phyloP scores from a whole-genome alignment of 257 asterid genomes.

The Verbascum thapsus region DNA sequence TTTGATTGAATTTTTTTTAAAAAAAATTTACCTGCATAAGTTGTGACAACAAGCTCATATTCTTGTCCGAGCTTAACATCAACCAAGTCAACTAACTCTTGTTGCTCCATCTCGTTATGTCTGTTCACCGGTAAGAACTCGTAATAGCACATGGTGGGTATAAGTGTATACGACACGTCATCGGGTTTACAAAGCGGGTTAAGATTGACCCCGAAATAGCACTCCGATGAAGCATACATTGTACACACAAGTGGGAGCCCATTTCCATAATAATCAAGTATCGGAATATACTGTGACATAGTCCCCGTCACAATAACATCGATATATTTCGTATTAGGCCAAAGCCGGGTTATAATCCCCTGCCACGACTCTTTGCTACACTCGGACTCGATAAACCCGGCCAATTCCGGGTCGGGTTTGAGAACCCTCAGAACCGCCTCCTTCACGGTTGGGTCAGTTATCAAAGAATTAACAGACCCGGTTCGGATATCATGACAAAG shows the following conservation, averaged over 20 bases:
- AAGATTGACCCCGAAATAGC: constrained; percentile 66
- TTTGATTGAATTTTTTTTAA: no score
- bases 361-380: constrained; percentile 54
- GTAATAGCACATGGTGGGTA: constrained; percentile 66
- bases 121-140: constrained; percentile 62
- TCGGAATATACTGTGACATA: constrained; percentile 74
- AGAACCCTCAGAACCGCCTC: constrained; percentile 51
- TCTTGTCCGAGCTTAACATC: constrained; percentile 68
- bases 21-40: constrained; percentile 53
- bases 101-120: constrained; percentile 58
- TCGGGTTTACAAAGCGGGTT: constrained; percentile 62
- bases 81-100: constrained; percentile 55
- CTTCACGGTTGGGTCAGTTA: constrained; percentile 47
- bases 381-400: constrained; percentile 53
- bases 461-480: constrained; percentile 46
- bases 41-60: constrained; percentile 69
- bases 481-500: constrained; percentile 51
- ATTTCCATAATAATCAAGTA: constrained; percentile 60
- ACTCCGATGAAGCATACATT: constrained; percentile 75
- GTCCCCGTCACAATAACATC: constrained; percentile 78
- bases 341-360: constrained; percentile 60
- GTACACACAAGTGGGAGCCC: constrained; percentile 68
- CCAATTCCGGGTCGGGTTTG: constrained; percentile 50
- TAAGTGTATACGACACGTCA: constrained; percentile 64
- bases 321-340: constrained; percentile 69